Evolutionary conservation across 2,329 filamentous ascomycete species (phyloP).

Genomic region (Sclerotinia trifoliorum): DNA sequence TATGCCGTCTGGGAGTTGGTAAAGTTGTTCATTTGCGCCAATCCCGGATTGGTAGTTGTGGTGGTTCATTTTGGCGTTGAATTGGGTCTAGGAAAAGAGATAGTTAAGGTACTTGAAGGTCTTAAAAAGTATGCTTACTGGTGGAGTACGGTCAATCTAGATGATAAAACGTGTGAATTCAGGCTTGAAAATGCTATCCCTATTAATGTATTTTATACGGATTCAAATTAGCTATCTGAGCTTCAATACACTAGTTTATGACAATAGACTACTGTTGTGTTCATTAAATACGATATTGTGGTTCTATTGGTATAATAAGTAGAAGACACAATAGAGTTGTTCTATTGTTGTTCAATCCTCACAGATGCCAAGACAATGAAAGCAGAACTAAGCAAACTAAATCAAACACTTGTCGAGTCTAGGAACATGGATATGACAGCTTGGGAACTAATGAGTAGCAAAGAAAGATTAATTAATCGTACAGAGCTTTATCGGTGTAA

Average conservation of each 20-base stretch:
- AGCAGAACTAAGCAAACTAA: not conserved
- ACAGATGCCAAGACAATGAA: not conserved
- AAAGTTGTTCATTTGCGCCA: not conserved
- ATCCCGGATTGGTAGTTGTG: not conserved
- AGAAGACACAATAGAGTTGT: no score
- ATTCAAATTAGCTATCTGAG: fast-evolving
- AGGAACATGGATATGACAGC: not conserved
- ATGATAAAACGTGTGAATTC: not conserved
- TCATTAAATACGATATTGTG: fast-evolving
- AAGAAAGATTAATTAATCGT: not conserved
- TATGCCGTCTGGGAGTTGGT: not conserved
- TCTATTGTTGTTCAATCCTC: not conserved
- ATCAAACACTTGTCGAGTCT: not conserved
- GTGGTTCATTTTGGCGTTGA: not conserved
- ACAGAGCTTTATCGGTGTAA: fast-evolving
- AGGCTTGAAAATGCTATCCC: not conserved
- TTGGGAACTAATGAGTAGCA: fast-evolving
- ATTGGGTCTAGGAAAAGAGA: fast-evolving
- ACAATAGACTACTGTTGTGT: not conserved
- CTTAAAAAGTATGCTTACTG: no score
- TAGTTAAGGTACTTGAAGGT: fast-evolving
- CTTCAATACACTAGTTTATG: fast-evolving
- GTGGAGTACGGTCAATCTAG: not conserved
- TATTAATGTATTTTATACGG: not conserved
- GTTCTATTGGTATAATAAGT: not conserved